Evolutionary conservation across 2,329 filamentous ascomycete species (phyloP), one percentile per base, ranked within the genome.

Genomic region (Thielaviopsis punctulata): DNA sequence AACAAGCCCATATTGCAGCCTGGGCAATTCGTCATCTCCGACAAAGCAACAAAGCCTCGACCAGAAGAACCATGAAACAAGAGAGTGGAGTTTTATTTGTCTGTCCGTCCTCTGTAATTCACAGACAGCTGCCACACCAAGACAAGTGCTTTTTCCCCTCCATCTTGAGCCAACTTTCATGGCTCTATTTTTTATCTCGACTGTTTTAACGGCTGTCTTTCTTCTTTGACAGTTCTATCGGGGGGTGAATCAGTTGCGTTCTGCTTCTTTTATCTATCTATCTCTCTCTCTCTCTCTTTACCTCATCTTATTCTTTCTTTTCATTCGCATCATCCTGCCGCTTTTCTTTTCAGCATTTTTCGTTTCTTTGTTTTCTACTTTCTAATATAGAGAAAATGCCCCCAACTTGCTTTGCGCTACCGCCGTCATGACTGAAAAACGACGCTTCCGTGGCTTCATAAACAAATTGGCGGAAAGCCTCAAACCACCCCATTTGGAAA

Each of bases 351-450:
- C 10, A 15, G 22, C 30, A n/a, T 5, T 13, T 18, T 41, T n/a
- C 18, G 21, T 19, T 36, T 21, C 15, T 49, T 21, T 24, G n/a
- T 49, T 15, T 25, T 22, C 24, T 18, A 24, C 7, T 15, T 13
- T 8, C 15, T 15, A 23, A 22, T 41, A 4, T 36, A 15, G n/a
- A 33, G 33, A 48, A 49, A 36, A 49, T 49, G 48, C 48, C 15
- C 48, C 10, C 23, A 19, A n/a, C n/a, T 9, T 23, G 7, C 25
- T 33, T 21, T 41, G 13, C 33, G 33, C 33, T 18, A 36, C 46
- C 21, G 19, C 33, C 30, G 43, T 39, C 13, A 53, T 53, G 51
- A 15, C 51, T 15, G 25, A 48, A n/a, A 53, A 48, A 45, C 48
- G 33, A 39, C 23, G 24, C 21, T 24, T 53, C 22, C 47, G 36